These are phyloP conservation scores for Neofusicoccum sp. DNA, from an alignment of 2,329 filamentous ascomycete genomes.

Conservation along the genomic window DNA sequence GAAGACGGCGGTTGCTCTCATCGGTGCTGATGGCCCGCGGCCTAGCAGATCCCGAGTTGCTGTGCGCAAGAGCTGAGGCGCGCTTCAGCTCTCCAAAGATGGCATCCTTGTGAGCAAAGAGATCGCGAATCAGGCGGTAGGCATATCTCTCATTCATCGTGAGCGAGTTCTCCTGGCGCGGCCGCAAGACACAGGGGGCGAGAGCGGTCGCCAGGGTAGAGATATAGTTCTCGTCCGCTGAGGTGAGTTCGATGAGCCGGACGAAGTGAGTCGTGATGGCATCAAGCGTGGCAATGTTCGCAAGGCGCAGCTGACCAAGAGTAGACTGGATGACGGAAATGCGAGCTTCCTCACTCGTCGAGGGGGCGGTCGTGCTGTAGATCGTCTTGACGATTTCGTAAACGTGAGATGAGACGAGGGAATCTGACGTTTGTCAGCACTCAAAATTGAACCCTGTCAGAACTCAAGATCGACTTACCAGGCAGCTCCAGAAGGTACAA, in stretches of 20 bases:
- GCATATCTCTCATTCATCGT: constrained; percentile 96
- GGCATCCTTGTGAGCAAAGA: constrained; percentile 90
- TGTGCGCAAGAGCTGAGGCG: constrained; percentile 70
- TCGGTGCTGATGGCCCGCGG: constrained; percentile 91
- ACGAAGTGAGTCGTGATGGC: constrained; percentile 98
- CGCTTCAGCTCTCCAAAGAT: constrained; percentile 97
- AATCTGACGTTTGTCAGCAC: constrained; percentile 61
- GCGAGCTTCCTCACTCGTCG: constrained; percentile 75
- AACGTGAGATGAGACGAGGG: constrained; percentile 95
- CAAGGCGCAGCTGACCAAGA: constrained; percentile 87
- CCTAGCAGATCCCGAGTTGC: constrained; percentile 63
- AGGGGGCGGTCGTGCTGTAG: constrained; percentile 72
- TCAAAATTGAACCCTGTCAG: background rate
- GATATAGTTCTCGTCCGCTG: constrained; percentile 87
- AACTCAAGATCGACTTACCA: constrained; percentile 57
- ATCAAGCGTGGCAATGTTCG: constrained; percentile 98
- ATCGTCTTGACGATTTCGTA: constrained; percentile 99
- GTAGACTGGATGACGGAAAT: constrained; percentile 94
- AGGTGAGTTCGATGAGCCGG: constrained; percentile 92
- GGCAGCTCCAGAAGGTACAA: constrained; percentile 94
- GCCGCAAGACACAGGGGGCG: constrained; percentile 84
- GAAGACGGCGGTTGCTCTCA: constrained; percentile 89
- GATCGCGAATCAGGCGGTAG: constrained; percentile 85
- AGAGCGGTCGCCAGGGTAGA: constrained; percentile 72
- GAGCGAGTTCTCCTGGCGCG: constrained; percentile 82